A percentile compares a stretch with the other conserved stretches of the same genome.
Evolutionary conservation across 2,329 filamentous ascomycete species (phyloP).

Genomic region (Tolypocladium nubicola): DNA sequence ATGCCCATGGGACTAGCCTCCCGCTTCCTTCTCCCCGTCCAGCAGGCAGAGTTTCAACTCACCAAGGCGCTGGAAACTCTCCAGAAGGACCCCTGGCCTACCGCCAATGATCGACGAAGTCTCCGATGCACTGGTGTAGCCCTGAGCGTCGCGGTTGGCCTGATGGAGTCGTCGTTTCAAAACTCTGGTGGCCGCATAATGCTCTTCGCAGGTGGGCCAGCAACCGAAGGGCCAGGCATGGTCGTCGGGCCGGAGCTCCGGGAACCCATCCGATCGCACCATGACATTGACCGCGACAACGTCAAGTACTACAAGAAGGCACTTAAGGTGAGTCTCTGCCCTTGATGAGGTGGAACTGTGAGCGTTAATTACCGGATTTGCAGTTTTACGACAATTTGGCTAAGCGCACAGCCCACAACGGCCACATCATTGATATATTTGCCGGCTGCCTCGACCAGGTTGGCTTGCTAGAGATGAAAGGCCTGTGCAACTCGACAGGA

Average conservation of each 20-base stretch:
- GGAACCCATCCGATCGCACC: constrained; percentile 94
- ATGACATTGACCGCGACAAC: constrained; percentile 97
- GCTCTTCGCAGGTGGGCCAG: constrained; percentile 90
- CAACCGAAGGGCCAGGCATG: constrained; percentile 92
- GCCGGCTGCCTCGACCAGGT: constrained; percentile 96
- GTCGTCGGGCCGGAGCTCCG: constrained; percentile 92
- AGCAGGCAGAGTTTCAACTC: constrained; percentile 93
- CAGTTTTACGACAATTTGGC: constrained; percentile 92
- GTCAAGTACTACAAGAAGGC: constrained; percentile 99
- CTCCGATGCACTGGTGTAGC: constrained; percentile 92
- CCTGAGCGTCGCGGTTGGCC: constrained; percentile 85
- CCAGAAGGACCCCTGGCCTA: constrained; percentile 95
- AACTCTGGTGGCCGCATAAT: constrained; percentile 93
- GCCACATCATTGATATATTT: constrained; percentile 95
- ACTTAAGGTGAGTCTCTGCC: constrained; percentile 55
- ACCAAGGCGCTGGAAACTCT: constrained; percentile 92
- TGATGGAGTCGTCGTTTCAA: constrained; percentile 90
- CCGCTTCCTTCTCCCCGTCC: constrained; percentile 85
- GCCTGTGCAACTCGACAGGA: constrained; percentile 87
- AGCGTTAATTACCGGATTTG: background rate
- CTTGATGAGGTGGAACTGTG: background rate
- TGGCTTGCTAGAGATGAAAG: constrained; percentile 95
- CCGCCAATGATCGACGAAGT: constrained; percentile 82
- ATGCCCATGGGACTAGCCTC: constrained; percentile 71
- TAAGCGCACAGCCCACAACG: constrained; percentile 90